Conservation (phyloP, 106 monocot genomes). For the Posidonia australis region DNA sequence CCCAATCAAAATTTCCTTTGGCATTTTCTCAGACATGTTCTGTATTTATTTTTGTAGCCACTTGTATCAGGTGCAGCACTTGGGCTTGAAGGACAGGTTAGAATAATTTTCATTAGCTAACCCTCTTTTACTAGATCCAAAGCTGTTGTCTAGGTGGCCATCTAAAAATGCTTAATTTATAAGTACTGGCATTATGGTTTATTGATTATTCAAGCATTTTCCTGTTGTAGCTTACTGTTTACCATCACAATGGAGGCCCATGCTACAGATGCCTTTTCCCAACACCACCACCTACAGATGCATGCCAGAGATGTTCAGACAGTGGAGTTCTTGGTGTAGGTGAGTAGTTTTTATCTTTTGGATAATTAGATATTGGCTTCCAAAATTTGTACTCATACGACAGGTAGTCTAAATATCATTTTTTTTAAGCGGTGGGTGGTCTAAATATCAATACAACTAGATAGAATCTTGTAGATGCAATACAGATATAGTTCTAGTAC, state of each 20-base stretch:
- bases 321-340: constrained; percentile 99
- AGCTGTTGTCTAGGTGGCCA: not conserved
- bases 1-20: not conserved
- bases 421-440: no score
- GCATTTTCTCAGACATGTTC: not conserved
- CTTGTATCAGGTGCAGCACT: constrained; percentile 95
- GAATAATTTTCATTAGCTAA: not conserved
- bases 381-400: no score
- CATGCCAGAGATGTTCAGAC: constrained; percentile 98
- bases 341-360: constrained; percentile 22
- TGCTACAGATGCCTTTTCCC: constrained; percentile 99
- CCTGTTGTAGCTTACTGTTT: constrained; percentile 72
- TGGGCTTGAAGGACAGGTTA: constrained; percentile 96
- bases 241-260: constrained; percentile 89
- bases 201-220: not conserved
- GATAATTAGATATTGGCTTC: no score
- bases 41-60: constrained; percentile 45
- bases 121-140: not conserved
- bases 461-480: no score
- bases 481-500: no score
- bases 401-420: no score
- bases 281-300: constrained; percentile 81
- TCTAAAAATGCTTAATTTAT: not conserved
- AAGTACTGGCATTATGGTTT: not conserved
- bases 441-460: no score